Evolutionary conservation across 2,329 filamentous ascomycete genomes (phyloP).

Genomic region (Talaromyces sp.): DNA sequence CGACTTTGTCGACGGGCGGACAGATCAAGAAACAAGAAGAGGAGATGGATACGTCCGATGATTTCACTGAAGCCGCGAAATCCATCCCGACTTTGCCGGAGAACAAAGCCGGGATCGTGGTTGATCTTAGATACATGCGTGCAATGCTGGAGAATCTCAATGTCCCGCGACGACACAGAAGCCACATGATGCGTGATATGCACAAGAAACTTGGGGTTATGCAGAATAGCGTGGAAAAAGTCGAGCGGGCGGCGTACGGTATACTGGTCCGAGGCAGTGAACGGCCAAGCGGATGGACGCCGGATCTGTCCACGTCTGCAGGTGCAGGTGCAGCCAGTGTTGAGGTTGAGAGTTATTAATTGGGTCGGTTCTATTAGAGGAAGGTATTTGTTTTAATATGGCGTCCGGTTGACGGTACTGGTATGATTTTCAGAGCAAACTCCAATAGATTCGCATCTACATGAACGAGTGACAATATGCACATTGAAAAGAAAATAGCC

Average conservation of each 20-base stretch:
- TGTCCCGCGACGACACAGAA: conserved; percentile 45
- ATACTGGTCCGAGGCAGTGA: conserved; percentile 82
- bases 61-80: background rate
- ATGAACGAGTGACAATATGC: background rate
- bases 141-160: conserved; percentile 70
- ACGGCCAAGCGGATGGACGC: conserved; percentile 85
- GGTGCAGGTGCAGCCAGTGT: conserved; percentile 13
- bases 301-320: conserved; percentile 53
- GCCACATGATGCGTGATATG: conserved; percentile 54
- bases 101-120: conserved; percentile 61
- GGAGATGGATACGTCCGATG: conserved; percentile 3
- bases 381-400: background rate
- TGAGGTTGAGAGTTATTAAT: conserved; percentile 32
- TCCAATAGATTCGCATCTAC: background rate
- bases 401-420: background rate
- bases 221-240: conserved; percentile 84
- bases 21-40: conserved; percentile 30
- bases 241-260: conserved; percentile 85
- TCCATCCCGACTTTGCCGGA: conserved; percentile 13
- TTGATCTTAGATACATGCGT: conserved; percentile 74
- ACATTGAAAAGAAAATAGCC: background rate
- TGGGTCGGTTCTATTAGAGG: background rate
- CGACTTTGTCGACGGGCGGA: conserved; percentile 72
- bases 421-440: background rate
- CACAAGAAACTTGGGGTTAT: conserved; percentile 81